Evolutionary conservation across 2,329 filamentous ascomycete genomes (phyloP), one percentile per base, ranked within the genome.

Genomic region (Coccinonectria pachysandricola): DNA sequence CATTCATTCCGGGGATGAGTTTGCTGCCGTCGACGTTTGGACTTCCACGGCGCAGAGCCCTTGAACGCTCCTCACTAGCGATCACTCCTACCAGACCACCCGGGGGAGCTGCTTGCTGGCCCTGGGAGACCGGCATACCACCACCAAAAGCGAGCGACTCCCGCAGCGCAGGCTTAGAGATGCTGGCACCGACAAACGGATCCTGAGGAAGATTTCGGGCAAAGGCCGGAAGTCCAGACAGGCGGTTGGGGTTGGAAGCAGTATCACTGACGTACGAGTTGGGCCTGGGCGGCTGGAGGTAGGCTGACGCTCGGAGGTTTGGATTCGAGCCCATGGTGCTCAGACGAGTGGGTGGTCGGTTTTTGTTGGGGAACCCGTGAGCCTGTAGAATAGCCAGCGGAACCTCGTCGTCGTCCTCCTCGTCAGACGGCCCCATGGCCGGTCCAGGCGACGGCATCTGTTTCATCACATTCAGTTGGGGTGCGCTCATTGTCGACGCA

Each of bases 331-430:
- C 71, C 46, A 74, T 71, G 30, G 62, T 69, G 37, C 60, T 68
- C 14, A 84, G 62, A 22, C 73, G 71, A 14, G 70, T 77, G 1
- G 85, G 84, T 9, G 84, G 79, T 11, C 82, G 72, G 42, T 74
- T 79, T 55, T 75, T 85, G 53, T 67, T 75, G 0, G 86, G 86
- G 45, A 94, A 94, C 3, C 86, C 86, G 50, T 94, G 85, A 2
- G 86, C 86, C 28, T 84, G 81, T 12, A 94, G 62, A 40, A 94
- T 91, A 8, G 78, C 86, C 20, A 94, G 61, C 0, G 86, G 86
- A 8, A 93, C 71, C 44, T 94, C 86, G 31, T 94, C 86, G 42
- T 94, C 86, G 25, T 93, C 86, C 42, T 94, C 86, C 31, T 87
- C 82, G 19, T 85, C 80, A 1, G 75, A 78, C 4, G 48, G 57